These are phyloP conservation scores for Xylaria arbuscula DNA, from an alignment of 2,329 filamentous ascomycete species.

Conservation along the genomic window DNA sequence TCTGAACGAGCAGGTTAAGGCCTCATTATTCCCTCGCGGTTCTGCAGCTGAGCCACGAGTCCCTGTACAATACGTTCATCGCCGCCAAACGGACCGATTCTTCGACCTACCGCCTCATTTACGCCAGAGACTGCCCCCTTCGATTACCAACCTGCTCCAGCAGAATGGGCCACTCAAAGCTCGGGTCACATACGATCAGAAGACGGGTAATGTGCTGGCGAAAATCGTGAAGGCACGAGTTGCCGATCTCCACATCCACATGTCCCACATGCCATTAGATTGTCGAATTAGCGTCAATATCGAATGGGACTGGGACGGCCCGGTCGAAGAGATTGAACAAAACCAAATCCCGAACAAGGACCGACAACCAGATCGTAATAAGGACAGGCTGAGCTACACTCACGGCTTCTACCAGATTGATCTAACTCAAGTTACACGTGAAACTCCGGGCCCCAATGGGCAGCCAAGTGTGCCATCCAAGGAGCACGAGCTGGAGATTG, in stretches of 20 bases:
- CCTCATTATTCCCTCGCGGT: conserved; percentile 67
- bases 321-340: conserved; percentile 67
- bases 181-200: conserved; percentile 81
- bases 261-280: conserved; percentile 81
- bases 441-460: conserved; percentile 52
- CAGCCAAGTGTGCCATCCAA: conserved; percentile 61
- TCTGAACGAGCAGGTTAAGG: conserved; percentile 75
- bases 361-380: conserved; percentile 72
- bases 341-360: conserved; percentile 53
- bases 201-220: conserved; percentile 74
- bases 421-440: conserved; percentile 84
- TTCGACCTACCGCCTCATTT: conserved; percentile 75
- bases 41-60: conserved; percentile 63
- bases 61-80: conserved; percentile 82
- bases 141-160: conserved; percentile 70
- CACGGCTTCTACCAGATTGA: conserved; percentile 92
- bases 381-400: conserved; percentile 91
- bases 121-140: conserved; percentile 70
- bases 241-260: conserved; percentile 86
- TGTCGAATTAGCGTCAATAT: conserved; percentile 95
- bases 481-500: conserved; percentile 85
- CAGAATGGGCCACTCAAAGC: conserved; percentile 69
- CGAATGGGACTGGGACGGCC: conserved; percentile 86
- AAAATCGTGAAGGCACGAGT: conserved; percentile 95
- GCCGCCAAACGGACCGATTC: conserved; percentile 84